Conservation (phyloP, 1,284 basidiomycete genomes). For the Leucocoprinus gongylophorus region DNA sequence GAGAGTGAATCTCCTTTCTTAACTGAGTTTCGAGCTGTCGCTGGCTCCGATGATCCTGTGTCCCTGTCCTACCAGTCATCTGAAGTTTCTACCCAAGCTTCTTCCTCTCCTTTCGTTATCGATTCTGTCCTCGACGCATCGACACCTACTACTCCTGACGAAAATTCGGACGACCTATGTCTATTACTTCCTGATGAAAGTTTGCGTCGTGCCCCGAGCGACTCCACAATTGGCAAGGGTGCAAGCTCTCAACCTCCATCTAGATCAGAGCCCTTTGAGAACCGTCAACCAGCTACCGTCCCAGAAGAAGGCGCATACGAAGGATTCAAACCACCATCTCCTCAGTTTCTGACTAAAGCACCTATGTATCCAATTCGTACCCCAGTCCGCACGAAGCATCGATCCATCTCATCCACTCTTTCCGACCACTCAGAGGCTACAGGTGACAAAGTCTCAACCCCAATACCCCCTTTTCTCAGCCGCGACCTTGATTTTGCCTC, state of each 20-base stretch:
- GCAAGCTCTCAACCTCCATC: constrained; percentile 28
- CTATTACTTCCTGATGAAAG: constrained; percentile 17
- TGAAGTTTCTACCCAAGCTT: constrained; percentile 45
- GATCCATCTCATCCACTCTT: constrained; percentile 82
- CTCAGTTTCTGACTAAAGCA: constrained; percentile 26
- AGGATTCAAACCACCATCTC: constrained; percentile 14
- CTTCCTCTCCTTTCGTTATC: constrained; percentile 49
- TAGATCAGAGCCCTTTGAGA: constrained; percentile 24
- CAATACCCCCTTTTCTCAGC: constrained; percentile 34
- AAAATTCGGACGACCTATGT: constrained; percentile 36
- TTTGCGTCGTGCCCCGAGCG: constrained; percentile 45
- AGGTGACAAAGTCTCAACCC: constrained; percentile 39
- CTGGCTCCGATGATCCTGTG: constrained; percentile 16
- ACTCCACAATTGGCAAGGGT: constrained; percentile 43
- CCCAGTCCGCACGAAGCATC: constrained; percentile 89
- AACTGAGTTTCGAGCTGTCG: constrained; percentile 9
- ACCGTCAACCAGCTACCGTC: constrained; percentile 36
- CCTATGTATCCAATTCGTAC: constrained; percentile 72
- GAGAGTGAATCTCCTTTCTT: constrained; percentile 26
- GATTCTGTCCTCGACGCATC: constrained; percentile 37
- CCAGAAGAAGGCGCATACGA: constrained; percentile 37
- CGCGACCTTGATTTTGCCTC: constrained; percentile 60
- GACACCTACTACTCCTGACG: constrained; percentile 50
- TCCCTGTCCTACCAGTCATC: constrained; percentile 29
- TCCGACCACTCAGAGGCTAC: constrained; percentile 52